Percentiles rank a stretch among this genome's conserved stretches.
Evolutionary conservation across 805 yeast species (phyloP).

Genomic region (Komagataella pseudopastoris): DNA sequence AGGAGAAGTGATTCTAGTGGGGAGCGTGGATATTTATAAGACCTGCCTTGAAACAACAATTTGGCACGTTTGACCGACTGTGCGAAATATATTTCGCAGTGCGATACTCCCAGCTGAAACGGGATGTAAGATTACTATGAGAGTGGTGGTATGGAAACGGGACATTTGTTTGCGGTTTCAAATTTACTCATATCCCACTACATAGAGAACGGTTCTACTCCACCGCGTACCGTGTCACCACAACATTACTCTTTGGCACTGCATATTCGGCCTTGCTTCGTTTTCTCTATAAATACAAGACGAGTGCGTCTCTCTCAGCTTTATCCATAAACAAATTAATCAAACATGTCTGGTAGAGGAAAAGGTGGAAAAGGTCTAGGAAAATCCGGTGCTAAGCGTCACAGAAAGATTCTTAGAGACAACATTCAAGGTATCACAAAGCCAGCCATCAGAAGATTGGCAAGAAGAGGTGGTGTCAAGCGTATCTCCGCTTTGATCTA

Average conservation of each 20-base stretch:
- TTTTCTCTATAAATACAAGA: neutral
- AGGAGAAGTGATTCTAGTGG: neutral
- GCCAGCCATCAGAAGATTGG: conserved; percentile 99
- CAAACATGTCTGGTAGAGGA: conserved; percentile 94
- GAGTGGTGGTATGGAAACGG: neutral
- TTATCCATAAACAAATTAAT: conserved; percentile 12
- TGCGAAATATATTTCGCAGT: neutral
- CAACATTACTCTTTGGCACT: neutral
- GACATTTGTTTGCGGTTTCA: neutral
- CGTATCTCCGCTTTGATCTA: conserved; percentile 98
- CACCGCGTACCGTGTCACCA: neutral
- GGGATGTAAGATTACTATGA: neutral
- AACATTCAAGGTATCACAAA: conserved; percentile 99
- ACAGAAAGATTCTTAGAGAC: conserved; percentile 98
- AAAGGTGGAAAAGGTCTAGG: conserved; percentile 99
- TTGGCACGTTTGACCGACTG: neutral
- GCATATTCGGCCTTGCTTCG: neutral
- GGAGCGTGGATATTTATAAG: neutral
- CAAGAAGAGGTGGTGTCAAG: conserved; percentile 99
- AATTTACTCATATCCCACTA: neutral
- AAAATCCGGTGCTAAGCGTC: conserved; percentile 99
- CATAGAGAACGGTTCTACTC: neutral
- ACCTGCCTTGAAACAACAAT: neutral
- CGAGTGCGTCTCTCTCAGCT: conserved; percentile 3
- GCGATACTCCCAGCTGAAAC: neutral